Evolutionary conservation across 2,329 filamentous ascomycete genomes (phyloP), one percentile per base, ranked within the genome.

Genomic region (Cryphonectria japonica): DNA sequence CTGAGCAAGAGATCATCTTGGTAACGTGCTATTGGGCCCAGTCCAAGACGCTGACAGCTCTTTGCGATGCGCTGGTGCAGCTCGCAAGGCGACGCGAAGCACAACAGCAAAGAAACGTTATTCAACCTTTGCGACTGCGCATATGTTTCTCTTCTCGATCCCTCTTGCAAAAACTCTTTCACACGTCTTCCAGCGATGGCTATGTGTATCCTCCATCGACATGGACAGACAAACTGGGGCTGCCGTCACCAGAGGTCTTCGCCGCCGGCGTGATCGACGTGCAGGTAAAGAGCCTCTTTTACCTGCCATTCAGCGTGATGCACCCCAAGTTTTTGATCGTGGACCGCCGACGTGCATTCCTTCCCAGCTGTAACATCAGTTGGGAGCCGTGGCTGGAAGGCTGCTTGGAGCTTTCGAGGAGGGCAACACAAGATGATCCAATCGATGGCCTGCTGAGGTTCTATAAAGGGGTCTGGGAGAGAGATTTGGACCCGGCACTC

Each of bases 361-460:
- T 96, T 13, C 93, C 93, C 0, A 94, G 91, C 75, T 95, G 92
- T 79, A 97, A 97, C 75, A 88, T 97, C 5, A 94, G 92, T 76
- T 96, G 92, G 92, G 93, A 96, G 79, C 81, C 88, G n/a, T 97
- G 93, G 93, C 91, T 95, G 37, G 93, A 97, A 78, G 92, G 91
- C 0, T 93, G 91, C 69, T 82, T 95, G 3, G 88, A 89, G 69
- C 80, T 95, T 14, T 83, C 72, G 29, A 71, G 71, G 39, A 52
- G n/a, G 46, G 19, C 32, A 19, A 26, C 66, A 19, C 50, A 22
- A 6, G 93, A 92, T 0, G 83, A 85, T 0, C 83, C 91, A 0
- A 88, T 94, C 0, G 75, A 79, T 4, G 83, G 86, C n/a, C 86
- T 96, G 54, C 74, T 92, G 59, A 78, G 82, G 1, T 95, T 95